Evolutionary conservation across 495 filamentous ascomycete species (phyloP), one percentile per base, ranked within the genome.

Genomic region (Lophiostoma macrostomum): DNA sequence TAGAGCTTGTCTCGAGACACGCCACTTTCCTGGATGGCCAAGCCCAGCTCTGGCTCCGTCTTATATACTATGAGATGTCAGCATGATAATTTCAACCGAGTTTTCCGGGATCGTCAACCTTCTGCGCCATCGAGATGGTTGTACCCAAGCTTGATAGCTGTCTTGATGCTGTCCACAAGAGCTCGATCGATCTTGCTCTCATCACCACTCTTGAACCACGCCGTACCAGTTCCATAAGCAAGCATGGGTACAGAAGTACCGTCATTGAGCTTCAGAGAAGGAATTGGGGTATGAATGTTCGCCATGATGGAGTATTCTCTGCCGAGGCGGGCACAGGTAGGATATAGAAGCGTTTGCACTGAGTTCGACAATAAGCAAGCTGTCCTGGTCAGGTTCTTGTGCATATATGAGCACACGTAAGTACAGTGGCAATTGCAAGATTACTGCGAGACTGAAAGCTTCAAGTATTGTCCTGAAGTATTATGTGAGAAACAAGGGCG

Each of bases 1-100:
- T 81, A 93, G 35, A 94, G 74, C 54, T 86, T 75, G 34, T 80
- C 75, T 12, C 88, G 80, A 1, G 80, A 73, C 0, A 90, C 64
- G 22, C 77, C 76, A 58, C 80, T 76, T 60, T 85, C 76, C 51
- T 83, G 76, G 67, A 95, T 90, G 10, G 84, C 88, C 12, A 74
- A 63, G 30, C 90, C 90, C 23, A 91, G 71, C 61, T 91, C 87
- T 29, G 67, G 58, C 65, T 95, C 90, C 32, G 89, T 95, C 57
- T 80, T 77, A 72, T 95, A 93, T 46, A 77, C 85, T 87, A 47
- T 16, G n/a, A 11, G 7, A 7, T 14, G 16, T 28, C 4, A 24
- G 41, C 20, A 14, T 12, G 14, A 29, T 4, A n/a, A 16, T 28
- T 23, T 5, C 14, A 12, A 16, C 22, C 16, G 14, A 22, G 3